These are phyloP conservation scores for Gaultheria prostrata DNA, from an alignment of 148 eudicot genomes.

Conservation along the genomic window DNA sequence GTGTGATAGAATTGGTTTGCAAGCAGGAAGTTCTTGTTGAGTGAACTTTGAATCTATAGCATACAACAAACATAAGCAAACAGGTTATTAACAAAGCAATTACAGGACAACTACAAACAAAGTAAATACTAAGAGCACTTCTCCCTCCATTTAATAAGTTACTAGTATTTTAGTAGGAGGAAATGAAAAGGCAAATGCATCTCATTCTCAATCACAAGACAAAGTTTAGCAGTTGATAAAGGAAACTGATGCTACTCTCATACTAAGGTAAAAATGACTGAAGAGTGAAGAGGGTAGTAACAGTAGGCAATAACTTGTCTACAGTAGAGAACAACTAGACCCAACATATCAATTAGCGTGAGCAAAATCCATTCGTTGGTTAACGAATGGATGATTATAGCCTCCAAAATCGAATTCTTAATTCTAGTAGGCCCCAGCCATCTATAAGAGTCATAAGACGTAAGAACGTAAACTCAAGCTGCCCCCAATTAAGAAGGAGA, in stretches of 20 bases:
- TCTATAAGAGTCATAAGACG: background rate
- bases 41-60: slow-evolving; percentile 76
- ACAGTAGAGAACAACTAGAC: background rate
- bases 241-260: background rate
- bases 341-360: background rate
- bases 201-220: background rate
- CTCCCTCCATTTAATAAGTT: background rate
- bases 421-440: background rate
- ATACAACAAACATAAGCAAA: slow-evolving; percentile 15
- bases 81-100: background rate
- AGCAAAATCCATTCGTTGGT: background rate
- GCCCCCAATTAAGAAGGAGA: background rate
- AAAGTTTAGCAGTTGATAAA: background rate
- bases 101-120: background rate
- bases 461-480: background rate
- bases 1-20: slow-evolving; percentile 80
- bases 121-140: background rate
- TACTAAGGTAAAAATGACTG: background rate
- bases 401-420: background rate
- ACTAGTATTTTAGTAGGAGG: background rate
- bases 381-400: background rate
- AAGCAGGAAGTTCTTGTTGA: slow-evolving; percentile 94
- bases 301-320: background rate
- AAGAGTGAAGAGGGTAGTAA: background rate
- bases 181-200: background rate